Evolutionary conservation across 169 alveolate species (phyloP).

Genomic region (Perkinsus olseni): DNA sequence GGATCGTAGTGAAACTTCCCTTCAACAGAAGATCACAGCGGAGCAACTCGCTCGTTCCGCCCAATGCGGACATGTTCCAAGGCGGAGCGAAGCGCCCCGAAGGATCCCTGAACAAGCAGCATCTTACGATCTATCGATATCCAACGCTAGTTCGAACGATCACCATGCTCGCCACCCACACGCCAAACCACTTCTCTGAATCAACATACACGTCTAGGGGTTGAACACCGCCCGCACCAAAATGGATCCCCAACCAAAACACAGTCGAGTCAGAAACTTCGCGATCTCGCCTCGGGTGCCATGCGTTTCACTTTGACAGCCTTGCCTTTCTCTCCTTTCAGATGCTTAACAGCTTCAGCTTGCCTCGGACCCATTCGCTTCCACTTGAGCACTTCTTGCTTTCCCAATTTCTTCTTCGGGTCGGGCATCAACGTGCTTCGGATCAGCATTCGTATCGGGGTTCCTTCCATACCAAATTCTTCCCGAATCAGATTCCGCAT

Average conservation of each 20-base stretch:
- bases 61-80: no score
- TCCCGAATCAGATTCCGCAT: slow-evolving; percentile 44
- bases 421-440: slow-evolving; percentile 51
- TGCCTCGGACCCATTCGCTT: slow-evolving; percentile 43
- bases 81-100: no score
- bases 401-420: slow-evolving; percentile 27
- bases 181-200: background rate
- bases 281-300: background rate
- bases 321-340: background rate
- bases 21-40: no score
- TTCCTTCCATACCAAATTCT: slow-evolving; percentile 44
- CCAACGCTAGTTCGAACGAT: no score
- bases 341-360: slow-evolving; percentile 8
- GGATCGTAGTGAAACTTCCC: no score
- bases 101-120: no score
- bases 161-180: no score
- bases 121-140: no score
- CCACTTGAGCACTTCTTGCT: slow-evolving; percentile 43
- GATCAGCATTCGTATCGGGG: slow-evolving; percentile 41
- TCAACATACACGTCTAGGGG: no score
- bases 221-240: no score
- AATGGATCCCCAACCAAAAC: background rate
- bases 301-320: background rate
- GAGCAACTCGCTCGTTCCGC: no score
- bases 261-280: background rate